Conservation (phyloP, 176 grass and related monocot genomes). For the Puccinellia tenuiflora region DNA sequence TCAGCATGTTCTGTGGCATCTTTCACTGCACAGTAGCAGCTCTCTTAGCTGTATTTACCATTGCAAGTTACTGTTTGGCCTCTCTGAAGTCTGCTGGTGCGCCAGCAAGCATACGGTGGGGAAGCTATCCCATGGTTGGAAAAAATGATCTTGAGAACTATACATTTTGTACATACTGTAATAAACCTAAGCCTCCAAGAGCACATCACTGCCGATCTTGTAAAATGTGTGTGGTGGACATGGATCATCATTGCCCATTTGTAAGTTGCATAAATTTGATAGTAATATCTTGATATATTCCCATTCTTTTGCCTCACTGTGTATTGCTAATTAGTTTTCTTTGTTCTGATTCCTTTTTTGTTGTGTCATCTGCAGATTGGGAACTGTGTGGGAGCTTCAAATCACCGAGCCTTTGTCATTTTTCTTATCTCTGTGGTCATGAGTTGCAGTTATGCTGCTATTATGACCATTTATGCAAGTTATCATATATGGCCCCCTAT, state of each 20-base stretch:
- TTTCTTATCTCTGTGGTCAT: constrained; percentile 82
- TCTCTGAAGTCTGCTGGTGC: constrained; percentile 66
- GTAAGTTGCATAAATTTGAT: constrained; percentile 51
- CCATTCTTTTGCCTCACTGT: not conserved
- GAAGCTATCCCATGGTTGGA: constrained; percentile 83
- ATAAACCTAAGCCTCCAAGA: constrained; percentile 83
- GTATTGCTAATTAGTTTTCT: constrained; percentile 1
- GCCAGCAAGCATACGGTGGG: constrained; percentile 64
- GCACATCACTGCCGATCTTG: constrained; percentile 98
- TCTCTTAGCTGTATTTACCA: constrained; percentile 56
- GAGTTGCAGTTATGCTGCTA: constrained; percentile 67
- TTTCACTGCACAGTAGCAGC: constrained; percentile 71
- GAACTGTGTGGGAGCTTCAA: constrained; percentile 86
- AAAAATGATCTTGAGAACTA: constrained; percentile 86
- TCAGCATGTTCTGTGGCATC: constrained; percentile 66
- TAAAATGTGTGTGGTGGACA: constrained; percentile 90
- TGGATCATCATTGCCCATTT: constrained; percentile 99
- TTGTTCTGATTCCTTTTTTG: not conserved
- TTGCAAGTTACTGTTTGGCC: constrained; percentile 72
- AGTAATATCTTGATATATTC: not conserved
- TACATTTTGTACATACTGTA: constrained; percentile 80
- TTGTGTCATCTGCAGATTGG: constrained; percentile 72
- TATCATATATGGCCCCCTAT: constrained; percentile 73
- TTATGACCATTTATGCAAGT: constrained; percentile 67
- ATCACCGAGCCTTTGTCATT: constrained; percentile 70